These are phyloP conservation scores for Coemansia sp. DNA, from an alignment of 192 early-diverging fungal genomes.

Conservation along the genomic window DNA sequence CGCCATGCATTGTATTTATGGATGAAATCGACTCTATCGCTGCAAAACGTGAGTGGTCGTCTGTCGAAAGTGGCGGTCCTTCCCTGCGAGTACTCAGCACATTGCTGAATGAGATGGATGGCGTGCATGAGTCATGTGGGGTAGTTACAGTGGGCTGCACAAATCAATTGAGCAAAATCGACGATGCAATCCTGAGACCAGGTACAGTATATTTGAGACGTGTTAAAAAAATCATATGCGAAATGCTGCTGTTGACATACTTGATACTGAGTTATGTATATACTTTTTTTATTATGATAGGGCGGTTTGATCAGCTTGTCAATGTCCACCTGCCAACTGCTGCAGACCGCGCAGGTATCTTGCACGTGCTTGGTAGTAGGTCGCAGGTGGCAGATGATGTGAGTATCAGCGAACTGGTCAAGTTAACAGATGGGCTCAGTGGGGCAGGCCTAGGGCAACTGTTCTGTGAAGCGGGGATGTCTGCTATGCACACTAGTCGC, in stretches of 20 bases:
- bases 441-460: conserved; percentile 42
- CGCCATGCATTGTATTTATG: conserved; percentile 92
- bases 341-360: conserved; percentile 68
- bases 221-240: not conserved
- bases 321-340: conserved; percentile 63
- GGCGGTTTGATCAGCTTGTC: conserved; percentile 86
- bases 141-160: conserved; percentile 94
- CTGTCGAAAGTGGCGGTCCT: conserved; percentile 68
- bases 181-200: conserved; percentile 78
- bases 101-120: conserved; percentile 98
- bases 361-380: conserved; percentile 59
- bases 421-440: conserved; percentile 34
- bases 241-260: not conserved
- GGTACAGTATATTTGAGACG: conserved; percentile 38
- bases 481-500: conserved; percentile 23
- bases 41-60: conserved; percentile 64
- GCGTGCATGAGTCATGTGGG: conserved; percentile 78
- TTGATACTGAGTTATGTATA: not conserved
- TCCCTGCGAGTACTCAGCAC: conserved; percentile 90
- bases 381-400: conserved; percentile 61
- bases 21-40: conserved; percentile 95
- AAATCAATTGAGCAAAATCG: conserved; percentile 83
- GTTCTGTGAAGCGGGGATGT: conserved; percentile 46
- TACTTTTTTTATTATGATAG: conserved; percentile 26
- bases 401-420: conserved; percentile 30